phyloP scores from a whole-genome alignment of 1,284 basidiomycete species.

The Acaromyces ingoldii region DNA sequence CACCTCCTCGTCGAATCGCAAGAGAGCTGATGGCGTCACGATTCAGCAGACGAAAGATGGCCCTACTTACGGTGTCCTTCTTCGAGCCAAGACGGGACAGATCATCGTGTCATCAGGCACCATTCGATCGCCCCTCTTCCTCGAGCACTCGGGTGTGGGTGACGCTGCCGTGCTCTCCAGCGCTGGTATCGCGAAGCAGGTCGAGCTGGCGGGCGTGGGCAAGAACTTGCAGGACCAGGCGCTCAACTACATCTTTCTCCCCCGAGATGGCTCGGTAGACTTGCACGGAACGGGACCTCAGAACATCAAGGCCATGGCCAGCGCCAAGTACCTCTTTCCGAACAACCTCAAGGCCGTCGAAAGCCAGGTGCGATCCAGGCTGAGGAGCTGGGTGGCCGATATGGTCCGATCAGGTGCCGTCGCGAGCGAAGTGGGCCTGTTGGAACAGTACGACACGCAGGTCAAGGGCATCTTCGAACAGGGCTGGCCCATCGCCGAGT shows the following conservation, averaged over 20 bases:
- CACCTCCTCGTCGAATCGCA: not conserved
- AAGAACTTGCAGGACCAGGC: slow-evolving; percentile 58
- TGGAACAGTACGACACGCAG: slow-evolving; percentile 25
- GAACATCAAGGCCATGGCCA: not conserved
- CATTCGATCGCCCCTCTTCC: slow-evolving; percentile 52
- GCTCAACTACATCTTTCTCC: not conserved
- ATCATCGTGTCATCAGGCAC: slow-evolving; percentile 54
- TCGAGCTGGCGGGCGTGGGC: slow-evolving; percentile 57
- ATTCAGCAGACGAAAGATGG: not conserved
- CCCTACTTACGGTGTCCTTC: not conserved
- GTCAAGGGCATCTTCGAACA: slow-evolving; percentile 26
- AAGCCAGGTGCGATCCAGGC: slow-evolving; percentile 25
- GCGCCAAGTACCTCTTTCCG: not conserved
- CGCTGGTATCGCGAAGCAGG: slow-evolving; percentile 17
- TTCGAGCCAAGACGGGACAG: slow-evolving; percentile 28
- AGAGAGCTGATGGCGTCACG: slow-evolving; percentile 1
- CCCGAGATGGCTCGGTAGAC: no score
- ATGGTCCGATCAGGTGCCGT: slow-evolving; percentile 29
- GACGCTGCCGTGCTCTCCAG: slow-evolving; percentile 18
- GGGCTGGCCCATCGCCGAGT: slow-evolving; percentile 27
- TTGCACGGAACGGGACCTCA: not conserved
- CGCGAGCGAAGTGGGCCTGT: slow-evolving; percentile 18
- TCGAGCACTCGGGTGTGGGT: slow-evolving; percentile 39
- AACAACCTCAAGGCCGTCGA: slow-evolving; percentile 36
- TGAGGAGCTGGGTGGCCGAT: slow-evolving; percentile 32